Base-by-base conservation (phyloP, 805 yeast species). In the Helenozyma baotianmanensis region DNA sequence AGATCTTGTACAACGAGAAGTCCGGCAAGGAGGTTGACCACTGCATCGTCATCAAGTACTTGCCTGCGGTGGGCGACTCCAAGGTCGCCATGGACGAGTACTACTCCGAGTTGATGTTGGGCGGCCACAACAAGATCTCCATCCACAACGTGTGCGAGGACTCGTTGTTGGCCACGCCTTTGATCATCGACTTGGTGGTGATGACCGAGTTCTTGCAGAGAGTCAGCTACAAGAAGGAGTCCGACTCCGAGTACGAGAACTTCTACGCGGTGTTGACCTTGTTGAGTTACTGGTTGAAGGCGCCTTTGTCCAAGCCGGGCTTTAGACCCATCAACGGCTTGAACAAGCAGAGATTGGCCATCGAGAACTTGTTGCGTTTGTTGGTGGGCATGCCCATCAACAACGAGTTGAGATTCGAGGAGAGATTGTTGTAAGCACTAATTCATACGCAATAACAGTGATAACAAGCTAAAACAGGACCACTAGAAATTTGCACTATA, bases 31-130 rank as follows among this genome's bases (percentile, higher is more conserved):
- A 72, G 42, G 82, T 90, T 42, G 97, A 89, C 54, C 97, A 89
- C 62, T 83, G 95, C 65, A 89, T 89, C 59, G 97, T 89, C 40
- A 89, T 89, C 70, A 89, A 89, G 68, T 88, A 89, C 62, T 67
- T 90, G 57, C 83, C 85, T 36, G 96, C 97, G 7, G 97, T 89
- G 30, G 96, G 95, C 23, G 97, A 89, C 63, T 80, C 92, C 45
- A 89, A 89, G 70, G 96, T 89, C 44, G 97, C 97, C 33, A 90
- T 89, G 97, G 97, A 89, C 62, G 97, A 90, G 68, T 89, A 89
- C 68, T 87, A 90, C 69, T 82, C 94, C 36, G 97, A 89, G 64
- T 78, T 89, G 56, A 90, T 89, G 97, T 74, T 89, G 51, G 97
- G 97, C 41, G 97, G 97, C 27, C 96, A 89, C 68, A 90, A 89